Percentiles rank a stretch among this genome's conserved stretches.
Conservation (phyloP, 805 yeast species). For the Ogataea kodamae region DNA sequence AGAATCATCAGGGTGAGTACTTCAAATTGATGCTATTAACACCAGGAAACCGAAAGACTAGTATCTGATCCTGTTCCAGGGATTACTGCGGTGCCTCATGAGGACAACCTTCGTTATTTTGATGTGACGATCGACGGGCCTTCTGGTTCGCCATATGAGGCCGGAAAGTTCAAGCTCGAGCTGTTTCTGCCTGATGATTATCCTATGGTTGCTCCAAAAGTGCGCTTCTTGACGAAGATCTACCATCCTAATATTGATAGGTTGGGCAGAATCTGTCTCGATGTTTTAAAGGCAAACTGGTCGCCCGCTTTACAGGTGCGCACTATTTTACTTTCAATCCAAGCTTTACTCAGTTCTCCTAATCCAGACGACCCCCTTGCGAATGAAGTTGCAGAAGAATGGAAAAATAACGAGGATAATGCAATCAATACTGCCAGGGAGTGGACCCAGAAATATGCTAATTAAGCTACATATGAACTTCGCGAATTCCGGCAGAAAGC, state of each 20-base stretch:
- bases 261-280: constrained; percentile 91
- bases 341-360: constrained; percentile 91
- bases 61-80: constrained; percentile 97
- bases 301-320: constrained; percentile 96
- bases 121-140: constrained; percentile 94
- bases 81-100: constrained; percentile 88
- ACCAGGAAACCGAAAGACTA: constrained; percentile 83
- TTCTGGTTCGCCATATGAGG: constrained; percentile 82
- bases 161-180: constrained; percentile 76
- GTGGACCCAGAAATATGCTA: constrained; percentile 67
- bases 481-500: constrained; percentile 7
- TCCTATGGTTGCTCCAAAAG: constrained; percentile 98
- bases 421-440: constrained; percentile 80
- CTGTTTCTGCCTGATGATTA: constrained; percentile 92
- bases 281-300: constrained; percentile 94
- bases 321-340: constrained; percentile 85
- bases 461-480: constrained; percentile 11
- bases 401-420: constrained; percentile 79
- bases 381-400: constrained; percentile 94
- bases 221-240: constrained; percentile 86
- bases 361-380: constrained; percentile 98
- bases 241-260: constrained; percentile 97
- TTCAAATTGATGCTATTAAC: neutral
- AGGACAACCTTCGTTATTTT: constrained; percentile 89
- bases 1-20: constrained; percentile 80